Evolutionary conservation across 495 filamentous ascomycete genomes (phyloP).

Genomic region (Astrothelium macrocarpum): DNA sequence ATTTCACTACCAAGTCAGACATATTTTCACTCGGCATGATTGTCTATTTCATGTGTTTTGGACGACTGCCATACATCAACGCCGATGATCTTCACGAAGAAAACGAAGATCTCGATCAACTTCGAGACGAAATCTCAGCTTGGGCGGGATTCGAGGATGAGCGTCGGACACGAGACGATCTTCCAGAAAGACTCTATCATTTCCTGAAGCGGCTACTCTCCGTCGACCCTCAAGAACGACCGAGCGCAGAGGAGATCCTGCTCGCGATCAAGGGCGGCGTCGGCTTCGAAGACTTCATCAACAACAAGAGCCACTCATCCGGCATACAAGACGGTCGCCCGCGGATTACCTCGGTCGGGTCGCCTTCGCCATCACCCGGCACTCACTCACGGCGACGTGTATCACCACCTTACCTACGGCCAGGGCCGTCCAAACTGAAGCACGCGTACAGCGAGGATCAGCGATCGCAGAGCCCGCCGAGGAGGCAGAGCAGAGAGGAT

Average conservation of each 20-base stretch:
- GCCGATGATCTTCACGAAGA: conserved; percentile 85
- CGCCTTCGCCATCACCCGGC: conserved; percentile 27
- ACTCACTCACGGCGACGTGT: conserved; percentile 19
- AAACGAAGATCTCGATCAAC: conserved; percentile 79
- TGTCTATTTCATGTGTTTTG: conserved; percentile 94
- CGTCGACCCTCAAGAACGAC: conserved; percentile 64
- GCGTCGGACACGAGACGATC: conserved; percentile 57
- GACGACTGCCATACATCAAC: conserved; percentile 70
- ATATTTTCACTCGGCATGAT: conserved; percentile 98
- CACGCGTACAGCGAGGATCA: conserved; percentile 9
- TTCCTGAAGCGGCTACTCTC: conserved; percentile 73
- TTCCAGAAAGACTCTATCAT: conserved; percentile 78
- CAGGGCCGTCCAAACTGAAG: conserved; percentile 22
- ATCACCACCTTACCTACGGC: conserved; percentile 11
- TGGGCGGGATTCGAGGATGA: conserved; percentile 83
- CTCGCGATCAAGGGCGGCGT: conserved; percentile 64
- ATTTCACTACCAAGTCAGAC: conserved; percentile 93
- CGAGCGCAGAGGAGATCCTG: conserved; percentile 82
- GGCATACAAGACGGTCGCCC: conserved; percentile 46
- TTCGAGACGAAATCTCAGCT: conserved; percentile 74
- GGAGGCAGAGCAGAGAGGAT: conserved; percentile 9
- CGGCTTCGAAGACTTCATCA: conserved; percentile 44
- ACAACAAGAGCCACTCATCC: conserved; percentile 33
- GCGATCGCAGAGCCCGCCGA: conserved; percentile 7
- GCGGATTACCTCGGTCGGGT: conserved; percentile 51